Conservation (phyloP, 1,284 basidiomycete species). For the Moesziomyces parantarcticus region DNA sequence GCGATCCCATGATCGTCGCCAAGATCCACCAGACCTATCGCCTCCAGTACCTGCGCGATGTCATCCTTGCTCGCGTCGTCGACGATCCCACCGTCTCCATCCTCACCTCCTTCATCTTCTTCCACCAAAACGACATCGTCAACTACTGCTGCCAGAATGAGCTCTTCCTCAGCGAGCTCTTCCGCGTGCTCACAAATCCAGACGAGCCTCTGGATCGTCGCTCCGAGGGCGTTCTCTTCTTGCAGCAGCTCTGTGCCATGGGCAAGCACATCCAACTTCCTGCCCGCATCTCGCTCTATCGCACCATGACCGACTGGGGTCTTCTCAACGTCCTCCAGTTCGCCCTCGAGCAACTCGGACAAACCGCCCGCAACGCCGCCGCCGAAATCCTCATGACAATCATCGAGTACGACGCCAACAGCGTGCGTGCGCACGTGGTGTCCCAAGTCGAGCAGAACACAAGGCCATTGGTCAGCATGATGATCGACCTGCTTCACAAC, state of each 20-base stretch:
- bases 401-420: conserved; percentile 90
- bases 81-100: conserved; percentile 98
- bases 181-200: conserved; percentile 70
- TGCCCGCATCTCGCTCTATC: conserved; percentile 86
- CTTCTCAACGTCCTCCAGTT: conserved; percentile 90
- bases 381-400: conserved; percentile 88
- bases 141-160: conserved; percentile 84
- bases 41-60: conserved; percentile 95
- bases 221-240: conserved; percentile 72
- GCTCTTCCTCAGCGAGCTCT: conserved; percentile 80
- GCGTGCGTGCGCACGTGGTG: conserved; percentile 84
- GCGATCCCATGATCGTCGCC: conserved; percentile 59
- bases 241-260: conserved; percentile 93
- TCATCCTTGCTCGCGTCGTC: conserved; percentile 90
- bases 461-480: conserved; percentile 51
- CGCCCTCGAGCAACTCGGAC: conserved; percentile 71
- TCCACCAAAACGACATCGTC: conserved; percentile 99
- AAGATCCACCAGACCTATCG: conserved; percentile 96
- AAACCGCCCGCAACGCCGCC: conserved; percentile 78
- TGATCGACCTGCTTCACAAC: conserved; percentile 77
- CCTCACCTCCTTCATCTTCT: conserved; percentile 95
- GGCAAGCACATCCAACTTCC: conserved; percentile 95
- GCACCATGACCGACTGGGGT: conserved; percentile 86
- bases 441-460: conserved; percentile 75
- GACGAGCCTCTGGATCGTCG: conserved; percentile 44